Conservation (phyloP, 192 early-diverging fungal species). For the Lobulomyces angularis region DNA sequence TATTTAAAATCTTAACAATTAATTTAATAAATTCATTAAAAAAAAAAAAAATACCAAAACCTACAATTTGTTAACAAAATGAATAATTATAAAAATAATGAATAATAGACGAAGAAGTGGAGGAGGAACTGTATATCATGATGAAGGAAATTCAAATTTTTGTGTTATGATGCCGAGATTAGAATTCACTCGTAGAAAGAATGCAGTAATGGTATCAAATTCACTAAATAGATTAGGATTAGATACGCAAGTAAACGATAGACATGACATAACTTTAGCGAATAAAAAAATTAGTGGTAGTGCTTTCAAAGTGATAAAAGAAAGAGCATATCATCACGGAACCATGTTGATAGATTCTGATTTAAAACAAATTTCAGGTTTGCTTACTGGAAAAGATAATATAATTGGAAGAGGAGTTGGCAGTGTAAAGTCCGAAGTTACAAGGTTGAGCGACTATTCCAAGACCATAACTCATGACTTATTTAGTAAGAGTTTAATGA, state of each 20-base stretch:
- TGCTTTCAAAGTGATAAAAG: conserved; percentile 80
- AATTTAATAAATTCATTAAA: conserved; percentile 74
- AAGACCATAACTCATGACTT: conserved; percentile 67
- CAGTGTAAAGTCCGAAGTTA: conserved; percentile 78
- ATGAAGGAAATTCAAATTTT: conserved; percentile 92
- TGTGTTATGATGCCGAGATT: conserved; percentile 82
- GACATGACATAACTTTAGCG: conserved; percentile 83
- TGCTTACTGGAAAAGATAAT: conserved; percentile 25
- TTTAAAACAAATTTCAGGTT: conserved; percentile 37
- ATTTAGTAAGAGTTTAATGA: conserved; percentile 64
- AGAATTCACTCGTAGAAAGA: conserved; percentile 59
- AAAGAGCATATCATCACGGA: conserved; percentile 87
- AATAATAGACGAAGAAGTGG: conserved; percentile 65
- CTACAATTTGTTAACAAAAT: too few species aligned
- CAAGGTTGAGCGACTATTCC: conserved; percentile 67
- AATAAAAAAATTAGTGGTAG: conserved; percentile 82
- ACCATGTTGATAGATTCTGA: conserved; percentile 95
- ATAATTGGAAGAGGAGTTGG: conserved; percentile 79
- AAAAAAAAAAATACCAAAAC: too few species aligned
- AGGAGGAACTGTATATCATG: conserved; percentile 93
- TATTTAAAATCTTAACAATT: neutral
- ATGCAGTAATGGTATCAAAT: conserved; percentile 61
- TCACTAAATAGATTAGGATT: conserved; percentile 72
- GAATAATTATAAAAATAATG: conserved; percentile 57
- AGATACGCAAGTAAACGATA: conserved; percentile 65